Evolutionary conservation across 495 filamentous ascomycete genomes (phyloP), one percentile per base, ranked within the genome.

Genomic region (Aspergillus sclerotioniger): DNA sequence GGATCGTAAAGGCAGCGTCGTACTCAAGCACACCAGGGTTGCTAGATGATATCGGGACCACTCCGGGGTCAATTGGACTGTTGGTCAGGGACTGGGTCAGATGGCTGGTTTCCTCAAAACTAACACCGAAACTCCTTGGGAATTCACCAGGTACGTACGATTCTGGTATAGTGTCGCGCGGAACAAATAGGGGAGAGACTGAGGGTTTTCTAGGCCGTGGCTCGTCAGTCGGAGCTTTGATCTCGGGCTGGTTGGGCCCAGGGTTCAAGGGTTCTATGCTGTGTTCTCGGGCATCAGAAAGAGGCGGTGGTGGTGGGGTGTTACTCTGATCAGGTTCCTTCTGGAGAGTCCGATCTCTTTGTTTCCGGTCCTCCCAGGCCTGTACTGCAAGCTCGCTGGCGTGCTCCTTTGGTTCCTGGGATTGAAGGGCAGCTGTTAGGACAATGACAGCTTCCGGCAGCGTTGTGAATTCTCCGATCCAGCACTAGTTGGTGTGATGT

Each of bases 391-490:
- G 52, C 28, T 65, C 67, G 60, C 61, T 73, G 21, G 70, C 74
- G 71, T 73, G 65, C 47, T 63, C 64, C 59, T 74, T 77, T 15
- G 73, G 73, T 70, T 77, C 70, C 76, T 79, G 56, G 25, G 47
- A 8, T 29, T 50, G 17, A 25, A 28, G 6, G 8, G 10, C 35
- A 17, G n/a, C 16, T 12, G 16, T 33, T 52, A 20, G 32, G 21
- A 33, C 16, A 37, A 9, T 1, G 37, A 5, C 2, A 25, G 25
- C 25, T 25, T 25, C 25, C 2, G 5, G 5, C 6, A 6, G 37
- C n/a, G 37, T 15, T 13, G 13, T 13, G 13, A 6, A n/a, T 12
- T 28, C 5, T 17, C 16, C 57, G 2, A 37, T 54, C 28, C 17
- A 6, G 33, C n/a, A 28, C 32, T 19, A 20, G 9, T 20, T 29